Base-by-base conservation (phyloP, 2,329 filamentous ascomycete genomes). In the Fusarium sp. region DNA sequence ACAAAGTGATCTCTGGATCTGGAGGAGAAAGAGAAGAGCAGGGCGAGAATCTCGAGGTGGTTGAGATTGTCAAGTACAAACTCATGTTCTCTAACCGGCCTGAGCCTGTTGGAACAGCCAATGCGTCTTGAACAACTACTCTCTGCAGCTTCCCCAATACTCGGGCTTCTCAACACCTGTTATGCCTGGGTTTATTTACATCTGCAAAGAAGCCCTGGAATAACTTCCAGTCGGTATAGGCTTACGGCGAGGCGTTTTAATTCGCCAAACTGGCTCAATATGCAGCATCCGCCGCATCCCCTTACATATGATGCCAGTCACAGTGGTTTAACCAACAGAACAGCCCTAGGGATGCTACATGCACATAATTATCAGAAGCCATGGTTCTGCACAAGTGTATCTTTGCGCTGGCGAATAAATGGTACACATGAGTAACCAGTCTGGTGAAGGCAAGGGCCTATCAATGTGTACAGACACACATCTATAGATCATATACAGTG, bases 31-130 rank as follows among this genome's bases (percentile, higher is more conserved):
- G 56, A 32, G 71, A 73, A 15, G 77, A 75, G 45, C 68, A 75
- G 57, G 76, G 66, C 5, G 82, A 82, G 58, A 87, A 90, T 56
- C 77, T 97, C 52, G 94, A 97, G 80, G 87, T 98, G 68, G 88
- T 94, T 51, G 95, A 97, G 78, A 88, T 98, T 71, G 85, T 98
- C 67, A 91, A 90, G 82, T 92, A 91, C 76, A 97, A 97, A 82
- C 82, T 98, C 70, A 81, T 97, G 45, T 98, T 98, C 79, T 90
- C 90, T 19, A 87, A 86, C 62, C 85, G 95, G 46, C 95, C 95
- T 7, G 95, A 98, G 80, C 95, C 95, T 45, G 92, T 97, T 55
- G 88, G 89, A 33, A 82, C 82, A 45, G 77, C 73, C 25, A 72
- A 76, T 65, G 73, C 77, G 23, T 62, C 70, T n/a, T 76, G 53